A percentile compares a stretch with the other conserved stretches of the same genome.
Conservation (phyloP, 139 green algal species). For the Chlamydomonas sp. region DNA sequence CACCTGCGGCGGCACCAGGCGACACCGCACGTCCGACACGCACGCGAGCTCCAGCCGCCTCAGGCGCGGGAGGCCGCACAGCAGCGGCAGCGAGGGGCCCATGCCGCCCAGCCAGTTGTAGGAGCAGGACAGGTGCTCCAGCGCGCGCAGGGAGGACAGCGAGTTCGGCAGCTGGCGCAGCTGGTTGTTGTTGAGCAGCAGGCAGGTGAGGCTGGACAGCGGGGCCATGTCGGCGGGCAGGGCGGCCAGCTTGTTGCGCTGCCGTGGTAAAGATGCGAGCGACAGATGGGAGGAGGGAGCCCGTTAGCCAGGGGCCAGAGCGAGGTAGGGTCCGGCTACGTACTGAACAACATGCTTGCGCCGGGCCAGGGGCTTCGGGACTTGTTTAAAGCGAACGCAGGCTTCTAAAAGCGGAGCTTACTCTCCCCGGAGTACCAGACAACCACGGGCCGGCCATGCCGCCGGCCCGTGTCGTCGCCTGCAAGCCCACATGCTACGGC, state of each 20-base stretch:
- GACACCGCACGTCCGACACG: slow-evolving; percentile 28
- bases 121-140: background rate
- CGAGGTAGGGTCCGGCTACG: too few relatives aligned
- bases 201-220: background rate
- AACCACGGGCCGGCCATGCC: too few relatives aligned
- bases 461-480: too few relatives aligned
- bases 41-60: slow-evolving; percentile 28
- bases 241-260: slow-evolving; percentile 24
- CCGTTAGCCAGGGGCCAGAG: background rate
- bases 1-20: slow-evolving; percentile 30
- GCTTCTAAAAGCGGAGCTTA: too few relatives aligned
- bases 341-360: too few relatives aligned
- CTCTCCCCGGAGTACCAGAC: too few relatives aligned
- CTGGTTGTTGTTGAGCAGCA: slow-evolving; percentile 34
- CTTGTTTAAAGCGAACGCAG: too few relatives aligned
- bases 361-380: too few relatives aligned
- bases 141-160: background rate
- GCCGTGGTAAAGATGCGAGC: background rate
- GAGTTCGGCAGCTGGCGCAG: slow-evolving; percentile 5
- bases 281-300: background rate
- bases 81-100: slow-evolving; percentile 10
- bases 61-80: slow-evolving; percentile 14
- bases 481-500: too few relatives aligned
- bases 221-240: slow-evolving; percentile 20
- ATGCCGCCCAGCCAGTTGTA: slow-evolving; percentile 38